Conservation (phyloP, 306 rosid species). For the Abrus pulchellus region DNA sequence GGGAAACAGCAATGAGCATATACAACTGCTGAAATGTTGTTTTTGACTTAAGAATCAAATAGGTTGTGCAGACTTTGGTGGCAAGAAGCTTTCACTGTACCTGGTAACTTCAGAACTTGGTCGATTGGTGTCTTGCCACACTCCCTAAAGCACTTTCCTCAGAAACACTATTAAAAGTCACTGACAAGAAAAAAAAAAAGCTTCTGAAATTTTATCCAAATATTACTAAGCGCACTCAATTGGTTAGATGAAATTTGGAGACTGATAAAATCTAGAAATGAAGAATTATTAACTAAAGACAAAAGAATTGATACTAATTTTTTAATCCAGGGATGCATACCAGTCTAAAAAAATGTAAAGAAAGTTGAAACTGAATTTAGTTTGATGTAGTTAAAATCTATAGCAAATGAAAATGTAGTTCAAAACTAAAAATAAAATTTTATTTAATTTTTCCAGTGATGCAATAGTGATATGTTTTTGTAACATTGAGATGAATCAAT, state of each 20-base stretch:
- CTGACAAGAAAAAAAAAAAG: not conserved
- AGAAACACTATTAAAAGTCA: conserved; percentile 41
- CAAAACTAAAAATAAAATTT: not conserved
- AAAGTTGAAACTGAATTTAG: conserved; percentile 13
- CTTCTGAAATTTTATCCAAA: conserved; percentile 48
- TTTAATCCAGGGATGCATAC: conserved; percentile 24
- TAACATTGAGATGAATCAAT: conserved; percentile 43
- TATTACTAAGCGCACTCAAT: conserved; percentile 37
- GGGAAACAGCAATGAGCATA: conserved; percentile 85
- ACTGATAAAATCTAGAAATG: conserved; percentile 44
- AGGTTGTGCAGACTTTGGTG: conserved; percentile 71
- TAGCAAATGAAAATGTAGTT: conserved; percentile 15
- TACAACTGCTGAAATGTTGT: conserved; percentile 88
- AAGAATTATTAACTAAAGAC: conserved; percentile 30
- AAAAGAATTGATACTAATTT: conserved; percentile 30
- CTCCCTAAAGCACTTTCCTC: conserved; percentile 56
- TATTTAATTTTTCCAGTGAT: not conserved
- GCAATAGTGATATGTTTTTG: conserved; percentile 26
- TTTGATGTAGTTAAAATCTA: conserved; percentile 18
- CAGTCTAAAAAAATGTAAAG: conserved; percentile 29
- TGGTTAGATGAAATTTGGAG: conserved; percentile 32
- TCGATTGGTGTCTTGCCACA: conserved; percentile 84
- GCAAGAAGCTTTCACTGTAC: conserved; percentile 80
- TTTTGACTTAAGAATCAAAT: conserved; percentile 71
- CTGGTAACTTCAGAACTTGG: conserved; percentile 99